Base-by-base conservation (phyloP, 2,329 filamentous ascomycete species). In the Teratosphaeria destructans region DNA sequence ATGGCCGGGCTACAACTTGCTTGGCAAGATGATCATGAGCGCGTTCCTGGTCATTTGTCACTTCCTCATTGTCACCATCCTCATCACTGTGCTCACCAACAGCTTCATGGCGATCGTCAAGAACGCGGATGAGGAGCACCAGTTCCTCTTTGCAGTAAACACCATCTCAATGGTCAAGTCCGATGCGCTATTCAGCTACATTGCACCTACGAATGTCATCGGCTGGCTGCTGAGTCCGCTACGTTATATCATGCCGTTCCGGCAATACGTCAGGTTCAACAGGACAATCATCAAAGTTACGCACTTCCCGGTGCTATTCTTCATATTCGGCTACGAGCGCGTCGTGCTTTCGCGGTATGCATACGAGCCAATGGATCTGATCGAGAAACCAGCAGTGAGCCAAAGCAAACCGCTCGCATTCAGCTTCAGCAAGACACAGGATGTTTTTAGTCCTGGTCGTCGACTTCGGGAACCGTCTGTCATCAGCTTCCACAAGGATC, bases 121-220 rank as follows among this genome's bases (percentile, higher is more conserved):
- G 57, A 96, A 96, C 70, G 91, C 92, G 7, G 90, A 90, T 58
- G 88, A 96, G 72, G 93, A 96, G 74, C 92, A 96, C 67, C 84
- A 86, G 64, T 96, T 96, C 71, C 76, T 96, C 2, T 96, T 97
- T 70, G 93, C 93, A 0, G 91, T 97, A 72, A 97, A 96, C 71
- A 95, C 93, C 4, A 95, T 96, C 56, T 95, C 90, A 4, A 95
- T 96, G 89, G 93, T 96, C 65, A 97, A 96, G 74, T 96, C 94
- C n/a, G 93, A 97, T 72, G 89, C 91, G 0, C 78, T 96, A 0
- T 97, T 97, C 77, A 95, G 90, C 3, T 96, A 96, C 71, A 84
- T 96, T 62, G 89, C 93, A 1, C 93, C 93, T 0, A 87, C 89
- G 14, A 97, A 97, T 70, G 88, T 96, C 34, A 82, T 96, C 63